Evolutionary conservation across 2,329 filamentous ascomycete genomes (phyloP).

Genomic region (Fusarium odoratissimum): DNA sequence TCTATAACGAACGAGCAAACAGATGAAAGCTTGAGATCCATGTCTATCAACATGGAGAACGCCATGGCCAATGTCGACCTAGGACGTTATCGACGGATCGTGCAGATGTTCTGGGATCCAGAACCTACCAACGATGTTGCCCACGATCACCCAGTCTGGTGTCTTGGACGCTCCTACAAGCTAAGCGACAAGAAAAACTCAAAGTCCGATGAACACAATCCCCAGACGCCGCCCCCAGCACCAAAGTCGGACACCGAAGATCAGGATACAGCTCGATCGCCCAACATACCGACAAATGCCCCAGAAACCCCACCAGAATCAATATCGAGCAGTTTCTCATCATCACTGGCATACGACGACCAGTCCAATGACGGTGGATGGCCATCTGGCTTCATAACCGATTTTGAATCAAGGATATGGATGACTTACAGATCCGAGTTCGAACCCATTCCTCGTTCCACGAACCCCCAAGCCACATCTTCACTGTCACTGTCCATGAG

Average conservation of each 20-base stretch:
- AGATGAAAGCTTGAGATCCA: conserved; percentile 29
- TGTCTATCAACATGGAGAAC: conserved; percentile 47
- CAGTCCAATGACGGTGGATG: conserved; percentile 69
- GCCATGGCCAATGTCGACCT: conserved; percentile 73
- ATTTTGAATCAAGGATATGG: conserved; percentile 95
- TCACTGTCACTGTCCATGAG: conserved; percentile 86
- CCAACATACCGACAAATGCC: conserved; percentile 43
- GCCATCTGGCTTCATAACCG: conserved; percentile 87
- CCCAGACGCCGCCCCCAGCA: conserved; percentile 41
- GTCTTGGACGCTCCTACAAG: conserved; percentile 70
- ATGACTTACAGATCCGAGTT: conserved; percentile 96
- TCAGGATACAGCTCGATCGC: conserved; percentile 34
- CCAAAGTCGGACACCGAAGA: conserved; percentile 23
- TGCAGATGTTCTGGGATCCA: conserved; percentile 93
- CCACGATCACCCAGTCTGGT: conserved; percentile 82
- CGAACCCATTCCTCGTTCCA: conserved; percentile 80
- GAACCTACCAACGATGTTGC: conserved; percentile 82
- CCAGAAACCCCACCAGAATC: conserved; percentile 62
- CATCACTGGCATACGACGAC: conserved; percentile 62
- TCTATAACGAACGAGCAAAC: background rate
- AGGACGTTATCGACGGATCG: conserved; percentile 80
- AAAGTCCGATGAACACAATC: conserved; percentile 24
- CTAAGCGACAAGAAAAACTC: conserved; percentile 46
- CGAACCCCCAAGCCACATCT: conserved; percentile 75
- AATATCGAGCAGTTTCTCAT: conserved; percentile 62